Evolutionary conservation across 177 flowering plant genomes (phyloP), one percentile per base, ranked within the genome.

Genomic region (Vitis hybrid): DNA sequence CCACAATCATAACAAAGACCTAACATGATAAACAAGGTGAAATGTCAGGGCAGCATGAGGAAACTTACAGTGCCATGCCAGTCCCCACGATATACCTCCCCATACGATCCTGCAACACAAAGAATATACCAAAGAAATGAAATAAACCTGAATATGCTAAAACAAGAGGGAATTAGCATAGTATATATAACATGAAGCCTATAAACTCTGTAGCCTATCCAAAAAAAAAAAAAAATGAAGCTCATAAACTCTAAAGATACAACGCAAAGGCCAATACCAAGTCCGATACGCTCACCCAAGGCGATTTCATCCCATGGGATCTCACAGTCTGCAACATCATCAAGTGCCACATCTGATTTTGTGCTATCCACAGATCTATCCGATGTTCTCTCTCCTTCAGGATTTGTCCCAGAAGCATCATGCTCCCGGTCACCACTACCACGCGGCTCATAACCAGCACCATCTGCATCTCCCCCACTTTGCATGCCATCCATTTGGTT

Each of bases 21-120:
- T 64, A 50, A 18, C 12, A 22, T 55, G 60, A 12, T 18, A 19
- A 65, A 39, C 13, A 68, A n/a, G 16, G 16, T n/a, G 60, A 55
- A 13, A 12, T 29, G 55, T 22, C 16, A 72, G 50, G 39, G 6
- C 8, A 62, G 66, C 33, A 55, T 10, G 48, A 62, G 62, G 79
- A 65, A 75, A 86, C 99, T 90, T 76, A 95, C 99, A 73, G 99
- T 95, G 73, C 97, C 98, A 88, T 83, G 90, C 99, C 98, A 93
- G 15, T 95, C 99, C 55, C 94, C 99, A 77, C 85, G 98, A 74
- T 93, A 93, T 7, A 95, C 99, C 81, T 95, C 99, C 26, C 99
- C 99, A 74, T 89, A 95, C 48, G 99, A 94, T 71, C 99, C 99
- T 94, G 81, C 65, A 76, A 31, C 55, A 74, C 12, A 69, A 75